Percentiles rank a stretch among this genome's conserved stretches.
These are phyloP conservation scores for Aspergillus ochraceoroseus DNA, from an alignment of 2,329 filamentous ascomycete genomes.

Conservation along the genomic window DNA sequence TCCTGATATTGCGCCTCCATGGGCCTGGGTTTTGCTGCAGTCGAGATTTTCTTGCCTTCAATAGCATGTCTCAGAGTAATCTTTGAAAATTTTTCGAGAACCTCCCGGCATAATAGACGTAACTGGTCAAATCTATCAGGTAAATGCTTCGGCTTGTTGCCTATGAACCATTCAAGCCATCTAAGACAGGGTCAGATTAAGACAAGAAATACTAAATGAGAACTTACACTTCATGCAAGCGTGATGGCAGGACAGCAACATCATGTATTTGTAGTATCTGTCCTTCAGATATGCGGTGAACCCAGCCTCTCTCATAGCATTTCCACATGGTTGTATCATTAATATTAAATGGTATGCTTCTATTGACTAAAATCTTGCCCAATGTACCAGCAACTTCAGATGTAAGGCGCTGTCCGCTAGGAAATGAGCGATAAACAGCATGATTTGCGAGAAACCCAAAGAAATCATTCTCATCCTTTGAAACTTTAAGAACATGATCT, in stretches of 20 bases:
- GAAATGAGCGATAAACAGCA: too few species aligned
- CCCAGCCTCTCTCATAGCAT: slow-evolving; percentile 12
- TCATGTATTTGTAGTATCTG: slow-evolving; percentile 2
- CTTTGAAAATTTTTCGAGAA: not conserved
- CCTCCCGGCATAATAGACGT: not conserved
- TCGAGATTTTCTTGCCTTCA: not conserved
- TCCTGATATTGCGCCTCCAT: slow-evolving; percentile 17
- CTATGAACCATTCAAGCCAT: slow-evolving; percentile 2
- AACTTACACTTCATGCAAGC: slow-evolving; percentile 17
- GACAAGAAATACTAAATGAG: slow-evolving; percentile 9
- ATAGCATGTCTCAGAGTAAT: not conserved
- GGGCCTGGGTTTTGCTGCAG: slow-evolving; percentile 2
- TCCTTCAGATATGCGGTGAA: slow-evolving; percentile 6
- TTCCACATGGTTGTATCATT: slow-evolving; percentile 6
- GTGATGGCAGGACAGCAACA: slow-evolving; percentile 14
- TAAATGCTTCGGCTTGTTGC: not conserved
- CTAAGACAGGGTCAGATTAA: slow-evolving; percentile 9
- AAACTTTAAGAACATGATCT: too few species aligned
- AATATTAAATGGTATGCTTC: too few species aligned
- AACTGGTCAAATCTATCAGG: not conserved
- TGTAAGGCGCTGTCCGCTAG: too few species aligned
- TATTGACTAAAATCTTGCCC: too few species aligned
- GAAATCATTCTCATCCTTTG: too few species aligned
- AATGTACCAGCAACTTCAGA: too few species aligned
- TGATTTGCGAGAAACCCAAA: too few species aligned